phyloP scores from a whole-genome alignment of 2,329 filamentous ascomycete genomes.

The Hyphodiscus sp. region DNA sequence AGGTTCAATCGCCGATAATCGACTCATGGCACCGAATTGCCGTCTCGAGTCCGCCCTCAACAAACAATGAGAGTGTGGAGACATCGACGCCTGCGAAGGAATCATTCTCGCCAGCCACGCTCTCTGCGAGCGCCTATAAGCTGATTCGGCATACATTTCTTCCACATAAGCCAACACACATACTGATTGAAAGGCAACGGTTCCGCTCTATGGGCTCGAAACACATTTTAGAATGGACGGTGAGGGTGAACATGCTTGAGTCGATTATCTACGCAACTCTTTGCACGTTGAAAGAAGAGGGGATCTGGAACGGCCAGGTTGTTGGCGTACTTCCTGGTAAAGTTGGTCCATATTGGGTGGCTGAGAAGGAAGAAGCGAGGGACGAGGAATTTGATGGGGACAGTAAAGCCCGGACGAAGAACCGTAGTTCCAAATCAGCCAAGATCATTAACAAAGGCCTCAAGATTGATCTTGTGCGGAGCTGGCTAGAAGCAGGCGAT shows the following conservation, averaged over 20 bases:
- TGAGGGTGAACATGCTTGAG: conserved; percentile 76
- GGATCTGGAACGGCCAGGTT: conserved; percentile 38
- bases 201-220: conserved; percentile 57
- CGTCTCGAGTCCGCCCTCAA: not conserved
- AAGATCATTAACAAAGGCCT: conserved; percentile 43
- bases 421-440: conserved; percentile 35
- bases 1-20: not conserved
- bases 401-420: conserved; percentile 27
- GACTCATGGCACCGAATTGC: conserved; percentile 7
- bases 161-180: conserved; percentile 52
- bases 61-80: not conserved
- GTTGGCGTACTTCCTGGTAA: conserved; percentile 45
- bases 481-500: conserved; percentile 40
- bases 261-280: conserved; percentile 72
- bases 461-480: conserved; percentile 57
- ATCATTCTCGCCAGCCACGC: conserved; percentile 44
- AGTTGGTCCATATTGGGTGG: conserved; percentile 51
- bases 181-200: conserved; percentile 61
- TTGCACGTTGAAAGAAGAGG: conserved; percentile 44
- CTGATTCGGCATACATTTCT: conserved; percentile 43
- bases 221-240: conserved; percentile 73
- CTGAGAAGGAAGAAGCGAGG: conserved; percentile 21
- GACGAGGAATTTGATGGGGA: conserved; percentile 10
- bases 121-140: conserved; percentile 49
- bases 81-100: conserved; percentile 29